phyloP scores from a whole-genome alignment of 1,139 yeast genomes.

The Sugiyamaella japonica region DNA sequence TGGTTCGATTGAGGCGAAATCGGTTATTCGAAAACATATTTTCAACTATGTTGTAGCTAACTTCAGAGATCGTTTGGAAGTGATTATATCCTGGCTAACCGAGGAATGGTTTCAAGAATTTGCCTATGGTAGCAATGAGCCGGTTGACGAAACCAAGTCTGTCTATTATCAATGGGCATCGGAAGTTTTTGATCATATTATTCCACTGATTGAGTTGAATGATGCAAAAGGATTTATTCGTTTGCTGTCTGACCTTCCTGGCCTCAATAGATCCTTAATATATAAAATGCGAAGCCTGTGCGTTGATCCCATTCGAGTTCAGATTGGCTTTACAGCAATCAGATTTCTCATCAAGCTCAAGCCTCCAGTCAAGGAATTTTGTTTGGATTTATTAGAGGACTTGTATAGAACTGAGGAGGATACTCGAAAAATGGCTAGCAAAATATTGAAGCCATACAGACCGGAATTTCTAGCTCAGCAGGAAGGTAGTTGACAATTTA shows the following conservation, averaged over 20 bases:
- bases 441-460: slow-evolving; percentile 53
- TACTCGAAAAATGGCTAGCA: slow-evolving; percentile 54
- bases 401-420: slow-evolving; percentile 56
- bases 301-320: slow-evolving; percentile 78
- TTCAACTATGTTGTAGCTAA: slow-evolving; percentile 73
- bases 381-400: slow-evolving; percentile 64
- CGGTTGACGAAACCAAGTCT: slow-evolving; percentile 25
- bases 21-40: slow-evolving; percentile 61
- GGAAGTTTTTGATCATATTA: slow-evolving; percentile 70
- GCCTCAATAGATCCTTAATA: slow-evolving; percentile 60
- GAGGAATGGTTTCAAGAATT: slow-evolving; percentile 82
- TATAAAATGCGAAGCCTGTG: slow-evolving; percentile 70
- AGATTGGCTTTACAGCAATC: slow-evolving; percentile 73
- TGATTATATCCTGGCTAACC: slow-evolving; percentile 89
- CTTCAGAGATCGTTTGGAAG: slow-evolving; percentile 69
- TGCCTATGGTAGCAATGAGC: slow-evolving; percentile 16
- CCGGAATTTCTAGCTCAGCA: slow-evolving; percentile 27
- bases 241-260: slow-evolving; percentile 83
- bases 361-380: slow-evolving; percentile 73
- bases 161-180: slow-evolving; percentile 58
- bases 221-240: slow-evolving; percentile 82
- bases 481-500: background rate
- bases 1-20: slow-evolving; percentile 22
- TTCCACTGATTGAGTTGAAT: slow-evolving; percentile 77
- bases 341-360: slow-evolving; percentile 85